Evolutionary conservation across 768 basidiomycete genomes (phyloP).

Genomic region (Russula sp.): DNA sequence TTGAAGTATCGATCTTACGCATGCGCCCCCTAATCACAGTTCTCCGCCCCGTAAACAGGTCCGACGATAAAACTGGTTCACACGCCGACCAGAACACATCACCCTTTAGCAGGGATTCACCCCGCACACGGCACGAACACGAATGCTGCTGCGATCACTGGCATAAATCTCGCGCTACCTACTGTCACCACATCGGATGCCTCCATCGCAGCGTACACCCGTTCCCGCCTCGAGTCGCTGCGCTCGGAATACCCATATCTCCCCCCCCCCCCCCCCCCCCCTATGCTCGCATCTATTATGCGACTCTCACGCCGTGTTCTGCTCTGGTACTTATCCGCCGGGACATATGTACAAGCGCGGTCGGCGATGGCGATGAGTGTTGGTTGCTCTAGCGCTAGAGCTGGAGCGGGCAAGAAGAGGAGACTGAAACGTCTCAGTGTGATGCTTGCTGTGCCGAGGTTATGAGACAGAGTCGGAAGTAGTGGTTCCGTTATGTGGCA

Average conservation of each 20-base stretch:
- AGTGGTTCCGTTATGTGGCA: constrained; percentile 48
- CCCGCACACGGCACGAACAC: constrained; percentile 42
- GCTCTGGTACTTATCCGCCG: constrained; percentile 57
- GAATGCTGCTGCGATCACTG: constrained; percentile 36
- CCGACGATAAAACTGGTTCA: no score
- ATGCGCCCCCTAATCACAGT: no score
- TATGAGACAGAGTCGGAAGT: constrained; percentile 45
- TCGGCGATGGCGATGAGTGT: neutral
- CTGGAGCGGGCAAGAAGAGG: constrained; percentile 44
- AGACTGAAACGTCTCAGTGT: constrained; percentile 45
- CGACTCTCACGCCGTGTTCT: constrained; percentile 43
- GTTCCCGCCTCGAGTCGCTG: constrained; percentile 51
- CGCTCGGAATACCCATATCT: constrained; percentile 53
- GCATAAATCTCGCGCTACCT: constrained; percentile 47
- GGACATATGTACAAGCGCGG: constrained; percentile 36
- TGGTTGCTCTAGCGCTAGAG: constrained; percentile 39
- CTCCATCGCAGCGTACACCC: constrained; percentile 28
- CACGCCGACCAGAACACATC: constrained; percentile 55
- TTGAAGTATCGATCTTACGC: no score
- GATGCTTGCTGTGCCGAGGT: constrained; percentile 46
- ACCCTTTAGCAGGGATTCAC: constrained; percentile 53
- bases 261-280: no score
- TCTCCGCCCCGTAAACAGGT: no score
- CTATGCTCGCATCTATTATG: no score
- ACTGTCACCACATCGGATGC: constrained; percentile 48